phyloP scores from a whole-genome alignment of 2,329 filamentous ascomycete species.

The Pseudodiploospora longispora region DNA sequence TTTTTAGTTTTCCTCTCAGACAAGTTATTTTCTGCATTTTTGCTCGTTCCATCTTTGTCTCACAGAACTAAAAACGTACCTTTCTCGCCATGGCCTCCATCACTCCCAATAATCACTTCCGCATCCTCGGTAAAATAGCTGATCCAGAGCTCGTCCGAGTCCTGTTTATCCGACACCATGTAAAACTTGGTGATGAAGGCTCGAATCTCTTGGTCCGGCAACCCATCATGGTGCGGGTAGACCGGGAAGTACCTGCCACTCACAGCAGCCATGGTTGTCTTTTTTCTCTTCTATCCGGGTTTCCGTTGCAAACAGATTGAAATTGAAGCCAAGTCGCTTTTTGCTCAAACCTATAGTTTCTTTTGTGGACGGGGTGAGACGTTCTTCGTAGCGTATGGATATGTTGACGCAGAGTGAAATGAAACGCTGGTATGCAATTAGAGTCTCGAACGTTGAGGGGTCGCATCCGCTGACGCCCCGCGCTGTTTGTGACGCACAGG shows the following conservation, averaged over 20 bases:
- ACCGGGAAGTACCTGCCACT: constrained; percentile 21
- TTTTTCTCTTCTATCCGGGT: background rate
- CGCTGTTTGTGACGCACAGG: too few species aligned
- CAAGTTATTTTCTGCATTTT: background rate
- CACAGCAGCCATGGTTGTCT: constrained; percentile 10
- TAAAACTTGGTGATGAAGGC: constrained; percentile 38
- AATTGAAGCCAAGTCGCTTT: too few species aligned
- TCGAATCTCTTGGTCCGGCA: constrained; percentile 23
- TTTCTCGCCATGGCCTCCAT: constrained; percentile 27
- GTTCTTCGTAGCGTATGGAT: too few species aligned
- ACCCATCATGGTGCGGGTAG: constrained; percentile 21
- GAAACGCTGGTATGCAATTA: too few species aligned
- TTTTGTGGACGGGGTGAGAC: too few species aligned
- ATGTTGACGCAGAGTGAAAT: too few species aligned
- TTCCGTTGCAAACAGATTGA: too few species aligned
- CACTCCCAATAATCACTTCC: constrained; percentile 33
- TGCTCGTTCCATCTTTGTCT: background rate
- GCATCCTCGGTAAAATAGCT: constrained; percentile 33
- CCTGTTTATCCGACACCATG: constrained; percentile 32
- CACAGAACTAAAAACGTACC: constrained; percentile 14
- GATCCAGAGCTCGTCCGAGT: constrained; percentile 36
- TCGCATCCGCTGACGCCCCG: too few species aligned
- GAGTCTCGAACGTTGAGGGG: too few species aligned
- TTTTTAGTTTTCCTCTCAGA: too few species aligned
- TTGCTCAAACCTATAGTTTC: too few species aligned